Evolutionary conservation across 2,329 filamentous ascomycete genomes (phyloP).

Genomic region (Colletotrichum sp.): DNA sequence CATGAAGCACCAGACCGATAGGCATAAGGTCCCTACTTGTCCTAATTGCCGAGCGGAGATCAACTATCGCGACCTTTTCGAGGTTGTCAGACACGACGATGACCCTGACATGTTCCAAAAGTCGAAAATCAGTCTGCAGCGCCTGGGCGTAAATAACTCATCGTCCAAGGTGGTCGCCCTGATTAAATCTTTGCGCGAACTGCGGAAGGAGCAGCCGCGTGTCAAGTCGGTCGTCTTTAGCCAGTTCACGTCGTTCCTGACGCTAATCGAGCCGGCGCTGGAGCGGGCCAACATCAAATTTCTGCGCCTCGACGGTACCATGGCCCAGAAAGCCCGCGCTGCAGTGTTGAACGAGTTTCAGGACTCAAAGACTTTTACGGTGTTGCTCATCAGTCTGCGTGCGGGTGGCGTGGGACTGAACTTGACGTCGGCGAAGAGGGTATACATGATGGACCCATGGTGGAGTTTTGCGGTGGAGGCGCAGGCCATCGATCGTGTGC

Average conservation of each 20-base stretch:
- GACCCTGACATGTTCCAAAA: conserved; percentile 51
- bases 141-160: conserved; percentile 68
- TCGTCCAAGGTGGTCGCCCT: conserved; percentile 90
- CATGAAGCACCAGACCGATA: conserved; percentile 84
- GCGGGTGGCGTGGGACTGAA: conserved; percentile 96
- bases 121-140: conserved; percentile 64
- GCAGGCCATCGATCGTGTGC: conserved; percentile 96
- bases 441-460: conserved; percentile 99
- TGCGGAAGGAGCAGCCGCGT: conserved; percentile 68
- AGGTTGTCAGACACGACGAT: conserved; percentile 83
- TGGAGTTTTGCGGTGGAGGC: conserved; percentile 98
- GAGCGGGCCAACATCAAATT: conserved; percentile 73
- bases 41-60: conserved; percentile 90
- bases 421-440: conserved; percentile 83
- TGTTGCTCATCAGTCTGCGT: conserved; percentile 83
- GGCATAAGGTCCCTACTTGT: conserved; percentile 78
- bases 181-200: conserved; percentile 72
- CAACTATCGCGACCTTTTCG: conserved; percentile 85
- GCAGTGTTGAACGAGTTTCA: conserved; percentile 79
- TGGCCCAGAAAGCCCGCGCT: conserved; percentile 84
- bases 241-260: conserved; percentile 96
- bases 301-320: conserved; percentile 89
- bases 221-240: conserved; percentile 95
- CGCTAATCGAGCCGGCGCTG: conserved; percentile 86
- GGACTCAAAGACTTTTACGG: conserved; percentile 64